Base-by-base conservation (phyloP, 2,329 filamentous ascomycete genomes). In the Cordyceps javanica region DNA sequence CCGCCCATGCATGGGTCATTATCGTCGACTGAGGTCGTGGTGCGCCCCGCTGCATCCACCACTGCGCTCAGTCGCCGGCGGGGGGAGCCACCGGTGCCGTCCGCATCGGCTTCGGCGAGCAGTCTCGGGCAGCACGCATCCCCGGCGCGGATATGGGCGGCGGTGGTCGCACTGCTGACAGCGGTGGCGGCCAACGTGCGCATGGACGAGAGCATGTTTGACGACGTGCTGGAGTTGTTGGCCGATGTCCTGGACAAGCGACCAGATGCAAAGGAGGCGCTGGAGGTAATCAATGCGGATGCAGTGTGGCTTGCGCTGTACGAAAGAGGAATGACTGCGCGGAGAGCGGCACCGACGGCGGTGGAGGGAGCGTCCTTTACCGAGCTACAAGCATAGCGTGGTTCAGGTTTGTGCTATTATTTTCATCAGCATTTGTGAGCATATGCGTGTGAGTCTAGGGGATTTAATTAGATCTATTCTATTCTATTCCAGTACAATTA, bases 261-360 rank as follows among this genome's bases (percentile, higher is more conserved):
- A 28, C 56, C 65, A 1, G 74, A 81, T 49, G 78, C 87, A 11
- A 79, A 76, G 49, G 71, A 73, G 34, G 83, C 82, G 11, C 70
- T 94, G 46, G 83, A 88, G 62, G 72, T 68, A 3, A 73, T 87
- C 55, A 91, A 93, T 68, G 75, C 79, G 1, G 90, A 94, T 74
- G 87, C 88, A 1, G 86, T 94, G 4, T 95, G 90, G 90, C 71
- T 93, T 62, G 75, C 76, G 41, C 70, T 82, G 65, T 80, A 81
- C 57, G 73, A 80, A 64, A 69, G 70, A 55, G 77, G 79, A 10
- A 62, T 71, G 59, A 65, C 75, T 36, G 64, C 73, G 55, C 65
- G 63, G 60, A 62, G 68, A 57, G 67, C 69, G 41, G 69, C 66
- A 11, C 79, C 79, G 9, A 63, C 79, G 10, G 63, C 68, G 23